phyloP scores from a whole-genome alignment of 2,329 filamentous ascomycete genomes.

The Berkeleyomyces basicola region DNA sequence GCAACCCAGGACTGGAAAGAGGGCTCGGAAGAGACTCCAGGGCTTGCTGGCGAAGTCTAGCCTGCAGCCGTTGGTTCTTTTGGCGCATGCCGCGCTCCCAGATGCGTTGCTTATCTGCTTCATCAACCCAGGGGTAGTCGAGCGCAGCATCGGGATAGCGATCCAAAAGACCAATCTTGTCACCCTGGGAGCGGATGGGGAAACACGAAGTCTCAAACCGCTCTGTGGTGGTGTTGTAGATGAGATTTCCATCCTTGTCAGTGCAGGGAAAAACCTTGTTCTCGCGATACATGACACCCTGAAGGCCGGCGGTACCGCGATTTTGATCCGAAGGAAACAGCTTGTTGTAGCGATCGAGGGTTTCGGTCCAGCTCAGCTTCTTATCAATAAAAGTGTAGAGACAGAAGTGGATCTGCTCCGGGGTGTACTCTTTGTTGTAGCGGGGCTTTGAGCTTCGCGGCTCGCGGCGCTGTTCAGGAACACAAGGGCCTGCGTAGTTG shows the following conservation, averaged over 20 bases:
- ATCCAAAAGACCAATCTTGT: conserved; percentile 19
- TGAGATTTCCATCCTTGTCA: conserved; percentile 25
- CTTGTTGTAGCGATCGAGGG: conserved; percentile 9
- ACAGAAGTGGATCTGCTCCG: conserved; percentile 28
- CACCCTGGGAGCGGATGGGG: conserved; percentile 17
- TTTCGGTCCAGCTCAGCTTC: conserved; percentile 24
- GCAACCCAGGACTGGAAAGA: background rate
- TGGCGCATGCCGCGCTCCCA: conserved; percentile 21
- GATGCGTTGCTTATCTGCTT: conserved; percentile 23
- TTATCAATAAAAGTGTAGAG: conserved; percentile 29
- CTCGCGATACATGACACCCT: conserved; percentile 29
- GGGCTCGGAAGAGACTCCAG: conserved; percentile 9
- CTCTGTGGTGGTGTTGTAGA: conserved; percentile 25
- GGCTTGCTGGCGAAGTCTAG: background rate
- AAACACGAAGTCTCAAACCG: conserved; percentile 5
- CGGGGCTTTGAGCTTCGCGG: conserved; percentile 13
- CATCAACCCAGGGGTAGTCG: conserved; percentile 28
- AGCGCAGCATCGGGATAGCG: conserved; percentile 33
- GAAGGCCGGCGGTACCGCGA: conserved; percentile 20
- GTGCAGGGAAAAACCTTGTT: conserved; percentile 26
- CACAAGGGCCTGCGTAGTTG: background rate
- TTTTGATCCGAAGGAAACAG: conserved; percentile 12
- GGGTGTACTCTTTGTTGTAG: conserved; percentile 27
- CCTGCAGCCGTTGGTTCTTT: conserved; percentile 7
- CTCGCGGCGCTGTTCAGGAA: background rate